Evolutionary conservation across 2,329 filamentous ascomycete species (phyloP).

Genomic region (Amesomyces nigricolor): DNA sequence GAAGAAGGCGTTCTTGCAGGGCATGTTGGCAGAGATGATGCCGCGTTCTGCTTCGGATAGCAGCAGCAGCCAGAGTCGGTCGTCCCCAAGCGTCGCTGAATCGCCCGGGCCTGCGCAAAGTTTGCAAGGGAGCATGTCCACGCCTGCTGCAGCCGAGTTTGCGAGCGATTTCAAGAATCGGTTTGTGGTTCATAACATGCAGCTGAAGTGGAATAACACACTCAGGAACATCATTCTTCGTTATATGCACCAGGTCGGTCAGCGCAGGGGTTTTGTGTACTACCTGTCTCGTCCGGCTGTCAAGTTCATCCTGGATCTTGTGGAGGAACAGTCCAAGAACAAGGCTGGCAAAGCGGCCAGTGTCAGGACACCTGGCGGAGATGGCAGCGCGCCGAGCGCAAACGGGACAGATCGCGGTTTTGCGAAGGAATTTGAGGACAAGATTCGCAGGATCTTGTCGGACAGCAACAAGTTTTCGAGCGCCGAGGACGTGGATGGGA

Average conservation of each 20-base stretch:
- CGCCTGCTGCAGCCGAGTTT: constrained; percentile 70
- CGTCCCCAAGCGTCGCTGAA: constrained; percentile 6
- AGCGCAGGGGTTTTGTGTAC: constrained; percentile 92
- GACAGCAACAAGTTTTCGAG: constrained; percentile 80
- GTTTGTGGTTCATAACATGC: constrained; percentile 95
- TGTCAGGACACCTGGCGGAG: constrained; percentile 23
- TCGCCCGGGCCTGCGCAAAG: constrained; percentile 36
- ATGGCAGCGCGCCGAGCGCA: constrained; percentile 33
- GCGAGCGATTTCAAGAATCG: constrained; percentile 96
- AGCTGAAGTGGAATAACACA: constrained; percentile 97
- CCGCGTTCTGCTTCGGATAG: constrained; percentile 31
- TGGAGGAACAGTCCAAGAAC: constrained; percentile 83
- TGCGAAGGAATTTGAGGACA: constrained; percentile 66
- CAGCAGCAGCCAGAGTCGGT: constrained; percentile 24
- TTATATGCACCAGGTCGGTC: constrained; percentile 95
- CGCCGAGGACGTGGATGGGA: constrained; percentile 52
- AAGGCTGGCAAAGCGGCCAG: constrained; percentile 40
- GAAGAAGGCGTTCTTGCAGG: constrained; percentile 54
- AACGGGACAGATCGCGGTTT: constrained; percentile 51
- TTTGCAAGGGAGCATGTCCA: constrained; percentile 55
- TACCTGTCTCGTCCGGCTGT: constrained; percentile 93
- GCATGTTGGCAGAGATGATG: constrained; percentile 49
- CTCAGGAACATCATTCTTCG: constrained; percentile 92
- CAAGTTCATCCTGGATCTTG: constrained; percentile 96
- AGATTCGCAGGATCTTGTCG: constrained; percentile 76